Base-by-base conservation (phyloP, 2,329 filamentous ascomycete genomes). In the Stemphylium vesicarium region DNA sequence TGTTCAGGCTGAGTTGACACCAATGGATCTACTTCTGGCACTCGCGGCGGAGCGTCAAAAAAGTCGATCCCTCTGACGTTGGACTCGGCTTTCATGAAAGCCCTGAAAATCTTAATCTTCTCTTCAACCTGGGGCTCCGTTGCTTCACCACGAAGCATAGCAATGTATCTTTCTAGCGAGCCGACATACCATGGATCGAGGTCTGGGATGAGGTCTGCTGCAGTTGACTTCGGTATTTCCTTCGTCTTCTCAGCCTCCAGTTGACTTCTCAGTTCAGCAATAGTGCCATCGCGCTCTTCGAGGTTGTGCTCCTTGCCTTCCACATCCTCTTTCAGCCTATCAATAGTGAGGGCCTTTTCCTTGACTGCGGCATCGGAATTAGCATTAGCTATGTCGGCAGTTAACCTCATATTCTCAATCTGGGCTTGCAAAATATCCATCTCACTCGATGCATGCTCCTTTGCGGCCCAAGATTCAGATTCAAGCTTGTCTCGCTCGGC, bases 151-250 rank as follows among this genome's bases (percentile, higher is more conserved):
- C 79, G 78, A 20, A 85, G 73, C 82, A 85, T 85, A 4, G 76
- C 73, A 26, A 83, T 79, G 62, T 81, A 85, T 37, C 83, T 76
- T 44, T 82, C 79, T 42, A 85, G 66, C 22, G 83, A 85, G 2
- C 82, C 81, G 60, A 79, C 81, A 59, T 80, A 85, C 81, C 83
- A 85, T 2, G 82, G 79, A 56, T 84, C 81, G n/a, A 85, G 73
- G 59, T 84, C 82, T 20, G 81, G 80, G 59, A 84, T 78, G 45
- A 75, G 53, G 50, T 76, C 73, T 20, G 61, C 59, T 39, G 71
- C 56, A n/a, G 66, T 65, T 29, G 68, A 61, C 33, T 66, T 64
- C 4, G 60, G 57, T 9, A 37, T 9, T 15, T 68, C 64, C 40
- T 63, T 71, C 18, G 51, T 39, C 41, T 57, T 70, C 50, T 74